Evolutionary conservation across 1,139 yeast species (phyloP), one percentile per base, ranked within the genome.

Genomic region (Cylindricascospora bacillispora): DNA sequence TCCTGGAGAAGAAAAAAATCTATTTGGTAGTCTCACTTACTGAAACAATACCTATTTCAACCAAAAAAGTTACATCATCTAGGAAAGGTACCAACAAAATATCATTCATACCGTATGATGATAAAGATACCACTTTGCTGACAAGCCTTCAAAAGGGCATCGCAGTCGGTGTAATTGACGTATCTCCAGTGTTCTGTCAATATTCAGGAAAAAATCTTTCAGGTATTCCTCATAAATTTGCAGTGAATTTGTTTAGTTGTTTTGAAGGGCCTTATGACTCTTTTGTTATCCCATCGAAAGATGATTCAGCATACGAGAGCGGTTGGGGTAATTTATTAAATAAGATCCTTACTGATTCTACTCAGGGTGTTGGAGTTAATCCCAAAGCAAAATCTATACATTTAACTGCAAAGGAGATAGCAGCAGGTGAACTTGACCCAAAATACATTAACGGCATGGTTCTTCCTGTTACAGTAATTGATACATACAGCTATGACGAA

Each of bases 281-380:
- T n/a, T 15, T 24, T 23, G n/a, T n/a, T n/a, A n/a, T n/a, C n/a
- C n/a, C n/a, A n/a, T n/a, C n/a, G n/a, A 17, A 27, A 7, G 26
- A 24, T 3, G 30, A 26, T 11, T 9, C 22, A 6, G 28, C 22
- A 2, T 14, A 15, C 20, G 24, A 78, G 52, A 67, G 73, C 38
- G 95, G 95, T 30, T 83, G 95, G 95, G 95, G 95, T 56, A 92
- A 78, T 41, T 59, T 80, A 30, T 71, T 79, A 20, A 86, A 82
- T 45, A 63, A 93, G 47, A 78, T 83, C 40, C 76, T 83, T 40
- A 54, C 72, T 16, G 93, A 93, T 20, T 70, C 92, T 1, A 70
- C 69, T 36, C 70, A 69, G 35, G 94, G 94, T 42, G 74, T 83
- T 33, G 85, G 89, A 4, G 68, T 79, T 21, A 81, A 81, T 40